Evolutionary conservation across 2,329 filamentous ascomycete genomes (phyloP).

Genomic region (Alternaria novae-zelandiae): DNA sequence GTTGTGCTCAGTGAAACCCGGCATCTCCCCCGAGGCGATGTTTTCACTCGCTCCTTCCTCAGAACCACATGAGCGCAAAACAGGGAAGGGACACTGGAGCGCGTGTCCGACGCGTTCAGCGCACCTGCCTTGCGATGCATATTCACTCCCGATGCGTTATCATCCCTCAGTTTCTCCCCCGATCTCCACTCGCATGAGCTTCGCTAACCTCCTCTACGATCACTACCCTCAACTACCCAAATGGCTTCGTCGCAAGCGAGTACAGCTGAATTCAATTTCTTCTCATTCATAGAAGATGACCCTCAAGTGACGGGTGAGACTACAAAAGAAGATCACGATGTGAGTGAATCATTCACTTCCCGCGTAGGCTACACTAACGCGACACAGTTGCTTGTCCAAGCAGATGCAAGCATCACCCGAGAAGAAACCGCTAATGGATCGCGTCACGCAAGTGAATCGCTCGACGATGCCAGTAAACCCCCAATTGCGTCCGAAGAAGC

Average conservation of each 20-base stretch:
- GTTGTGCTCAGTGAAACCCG: not conserved
- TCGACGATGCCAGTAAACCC: not conserved
- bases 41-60: slow-evolving; percentile 1
- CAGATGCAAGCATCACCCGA: not conserved
- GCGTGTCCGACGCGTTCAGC: not conserved
- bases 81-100: slow-evolving; percentile 12
- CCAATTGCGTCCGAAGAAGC: not conserved
- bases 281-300: not conserved
- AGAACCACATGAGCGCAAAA: not conserved
- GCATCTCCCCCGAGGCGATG: not conserved
- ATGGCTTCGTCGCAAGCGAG: not conserved
- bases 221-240: not conserved
- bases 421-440: not conserved
- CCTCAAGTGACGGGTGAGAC: not conserved
- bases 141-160: not conserved
- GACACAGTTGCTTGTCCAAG: not conserved
- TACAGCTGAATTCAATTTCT: not conserved
- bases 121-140: not conserved
- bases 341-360: not conserved
- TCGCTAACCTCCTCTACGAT: not conserved
- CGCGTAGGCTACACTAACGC: not conserved
- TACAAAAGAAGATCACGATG: not conserved
- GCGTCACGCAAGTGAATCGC: not conserved
- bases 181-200: not conserved
- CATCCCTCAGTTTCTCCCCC: not conserved